Percentiles rank a stretch among this genome's conserved stretches.
Conservation (phyloP, 2,329 filamentous ascomycete species). For the Colletotrichum paranaense region DNA sequence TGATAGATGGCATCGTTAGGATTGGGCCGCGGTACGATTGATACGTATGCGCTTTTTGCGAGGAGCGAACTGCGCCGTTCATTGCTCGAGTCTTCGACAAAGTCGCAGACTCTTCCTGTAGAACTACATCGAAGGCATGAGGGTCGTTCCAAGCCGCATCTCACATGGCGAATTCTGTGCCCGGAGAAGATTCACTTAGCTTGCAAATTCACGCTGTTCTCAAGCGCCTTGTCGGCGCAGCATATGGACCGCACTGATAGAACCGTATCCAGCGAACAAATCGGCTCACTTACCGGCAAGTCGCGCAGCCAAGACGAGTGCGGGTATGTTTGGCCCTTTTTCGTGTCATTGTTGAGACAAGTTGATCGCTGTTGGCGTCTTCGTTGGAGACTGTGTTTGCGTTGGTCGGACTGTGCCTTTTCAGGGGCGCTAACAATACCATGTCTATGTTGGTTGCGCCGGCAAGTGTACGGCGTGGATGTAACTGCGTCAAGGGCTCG, state of each 20-base stretch:
- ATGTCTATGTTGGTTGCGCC: not conserved
- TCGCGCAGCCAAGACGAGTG: not conserved
- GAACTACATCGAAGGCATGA: not conserved
- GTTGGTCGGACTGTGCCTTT: not conserved
- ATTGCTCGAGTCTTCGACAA: not conserved
- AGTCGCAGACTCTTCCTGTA: not conserved
- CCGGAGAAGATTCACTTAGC: not conserved
- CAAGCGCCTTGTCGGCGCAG: not conserved
- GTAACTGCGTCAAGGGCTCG: not conserved
- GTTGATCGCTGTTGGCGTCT: not conserved
- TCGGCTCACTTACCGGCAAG: not conserved
- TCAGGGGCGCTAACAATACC: not conserved
- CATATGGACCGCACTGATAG: not conserved
- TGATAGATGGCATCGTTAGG: not conserved
- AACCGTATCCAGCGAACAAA: not conserved
- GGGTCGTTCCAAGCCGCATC: not conserved
- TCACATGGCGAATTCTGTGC: not conserved
- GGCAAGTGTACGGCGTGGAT: not conserved
- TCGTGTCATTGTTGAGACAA: not conserved
- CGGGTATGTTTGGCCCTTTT: not conserved
- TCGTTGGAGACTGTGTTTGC: not conserved
- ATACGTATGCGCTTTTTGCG: not conserved
- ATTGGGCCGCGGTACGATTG: not conserved
- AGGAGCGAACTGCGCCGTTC: not conserved
- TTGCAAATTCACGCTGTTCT: not conserved